Conservation (phyloP, 2,329 filamentous ascomycete genomes). For the Arachnopeziza araneosa region DNA sequence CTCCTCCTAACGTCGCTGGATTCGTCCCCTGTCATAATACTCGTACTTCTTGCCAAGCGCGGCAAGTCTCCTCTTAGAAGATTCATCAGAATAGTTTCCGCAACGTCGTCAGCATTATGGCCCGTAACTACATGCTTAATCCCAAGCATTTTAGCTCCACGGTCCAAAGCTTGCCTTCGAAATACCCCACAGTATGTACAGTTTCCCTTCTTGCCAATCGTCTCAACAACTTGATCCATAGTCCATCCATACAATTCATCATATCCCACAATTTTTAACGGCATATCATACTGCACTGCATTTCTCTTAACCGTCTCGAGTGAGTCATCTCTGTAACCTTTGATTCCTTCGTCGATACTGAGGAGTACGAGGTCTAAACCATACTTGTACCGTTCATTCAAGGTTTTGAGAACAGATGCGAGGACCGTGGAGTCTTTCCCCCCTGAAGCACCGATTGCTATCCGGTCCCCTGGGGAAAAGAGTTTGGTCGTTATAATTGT, state of each 20-base stretch:
- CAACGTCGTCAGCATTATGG: constrained; percentile 95
- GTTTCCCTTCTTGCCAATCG: constrained; percentile 96
- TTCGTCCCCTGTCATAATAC: constrained; percentile 73
- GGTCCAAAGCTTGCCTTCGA: constrained; percentile 84
- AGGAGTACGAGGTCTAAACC: constrained; percentile 79
- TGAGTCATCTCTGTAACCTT: constrained; percentile 92
- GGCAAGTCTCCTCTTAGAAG: constrained; percentile 84
- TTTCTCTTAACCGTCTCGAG: constrained; percentile 96
- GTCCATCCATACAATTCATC: constrained; percentile 96
- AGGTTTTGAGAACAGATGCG: constrained; percentile 86
- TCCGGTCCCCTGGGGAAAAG: constrained; percentile 75
- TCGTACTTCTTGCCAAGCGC: constrained; percentile 80
- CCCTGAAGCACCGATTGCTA: constrained; percentile 93
- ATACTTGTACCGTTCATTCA: constrained; percentile 87
- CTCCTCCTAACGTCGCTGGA: constrained; percentile 88
- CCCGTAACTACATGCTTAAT: constrained; percentile 95
- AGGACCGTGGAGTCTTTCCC: constrained; percentile 97
- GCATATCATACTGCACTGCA: constrained; percentile 83
- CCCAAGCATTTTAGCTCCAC: constrained; percentile 78
- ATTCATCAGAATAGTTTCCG: constrained; percentile 98
- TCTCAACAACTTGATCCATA: constrained; percentile 97
- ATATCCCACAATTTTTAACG: constrained; percentile 87
- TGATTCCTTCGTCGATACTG: constrained; percentile 95
- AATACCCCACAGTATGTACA: constrained; percentile 99
- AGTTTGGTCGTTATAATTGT: constrained; percentile 80